A percentile compares a stretch with the other conserved stretches of the same genome.
Evolutionary conservation across 129 eudicot genomes (phyloP).

Genomic region (Scalesia atractyloides): DNA sequence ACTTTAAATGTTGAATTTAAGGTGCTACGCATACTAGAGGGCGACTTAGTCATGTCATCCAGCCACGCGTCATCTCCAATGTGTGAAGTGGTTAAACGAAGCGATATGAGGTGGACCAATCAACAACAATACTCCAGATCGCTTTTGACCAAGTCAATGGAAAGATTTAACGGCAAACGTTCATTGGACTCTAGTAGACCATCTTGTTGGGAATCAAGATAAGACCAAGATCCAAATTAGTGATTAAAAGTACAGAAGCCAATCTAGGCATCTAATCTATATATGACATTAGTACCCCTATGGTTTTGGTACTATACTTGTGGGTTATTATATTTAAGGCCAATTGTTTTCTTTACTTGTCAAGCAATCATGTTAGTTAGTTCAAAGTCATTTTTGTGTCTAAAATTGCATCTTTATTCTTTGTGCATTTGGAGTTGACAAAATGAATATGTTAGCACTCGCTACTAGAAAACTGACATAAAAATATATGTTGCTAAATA

Average conservation of each 20-base stretch:
- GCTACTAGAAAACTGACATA: no score
- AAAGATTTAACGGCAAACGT: constrained; percentile 40
- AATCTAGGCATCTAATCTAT: constrained; percentile 1
- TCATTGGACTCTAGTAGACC: constrained; percentile 36
- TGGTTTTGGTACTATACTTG: constrained; percentile 5
- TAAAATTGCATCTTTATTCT: not conserved
- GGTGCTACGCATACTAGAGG: constrained; percentile 93
- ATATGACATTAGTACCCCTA: not conserved
- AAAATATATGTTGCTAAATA: no score
- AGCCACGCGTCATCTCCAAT: constrained; percentile 53
- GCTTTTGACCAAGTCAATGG: constrained; percentile 31
- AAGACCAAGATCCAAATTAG: not conserved
- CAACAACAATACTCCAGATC: constrained; percentile 36
- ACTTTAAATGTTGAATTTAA: constrained; percentile 12
- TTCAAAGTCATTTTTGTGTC: not conserved
- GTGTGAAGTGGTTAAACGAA: constrained; percentile 54
- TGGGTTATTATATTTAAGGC: not conserved
- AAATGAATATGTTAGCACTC: not conserved
- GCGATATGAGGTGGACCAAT: constrained; percentile 53
- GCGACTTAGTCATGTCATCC: constrained; percentile 71
- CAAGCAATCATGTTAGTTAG: not conserved
- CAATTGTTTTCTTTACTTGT: not conserved
- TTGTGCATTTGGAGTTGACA: not conserved
- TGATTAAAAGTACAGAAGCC: not conserved
- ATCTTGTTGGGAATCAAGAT: constrained; percentile 36